Percentiles rank a stretch among this genome's conserved stretches.
Evolutionary conservation across 768 basidiomycete genomes (phyloP).

Genomic region (Kwoniella shandongensis): DNA sequence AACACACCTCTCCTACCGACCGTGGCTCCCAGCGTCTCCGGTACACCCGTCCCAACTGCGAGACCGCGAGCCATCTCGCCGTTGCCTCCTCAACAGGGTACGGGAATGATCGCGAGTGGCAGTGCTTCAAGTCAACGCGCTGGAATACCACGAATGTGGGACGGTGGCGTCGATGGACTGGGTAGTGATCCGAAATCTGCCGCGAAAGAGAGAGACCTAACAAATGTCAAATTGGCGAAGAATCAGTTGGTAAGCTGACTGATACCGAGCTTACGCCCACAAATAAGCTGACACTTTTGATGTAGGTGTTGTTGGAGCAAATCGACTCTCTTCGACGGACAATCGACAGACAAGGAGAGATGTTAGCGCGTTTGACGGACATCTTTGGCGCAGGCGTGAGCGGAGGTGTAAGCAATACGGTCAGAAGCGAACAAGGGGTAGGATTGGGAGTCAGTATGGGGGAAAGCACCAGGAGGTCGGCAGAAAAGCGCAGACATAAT

Average conservation of each 20-base stretch:
- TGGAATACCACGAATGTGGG: conserved; percentile 30
- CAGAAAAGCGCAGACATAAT: conserved; percentile 1
- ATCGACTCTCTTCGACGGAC: conserved; percentile 47
- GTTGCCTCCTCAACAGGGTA: conserved; percentile 2
- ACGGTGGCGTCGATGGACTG: conserved; percentile 20
- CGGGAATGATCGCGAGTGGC: conserved; percentile 13
- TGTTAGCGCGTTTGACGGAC: conserved; percentile 25
- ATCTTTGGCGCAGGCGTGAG: conserved; percentile 2
- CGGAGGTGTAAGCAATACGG: no score
- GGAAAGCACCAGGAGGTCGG: conserved; percentile 1
- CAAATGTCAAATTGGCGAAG: conserved; percentile 48
- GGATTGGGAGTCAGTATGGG: background rate
- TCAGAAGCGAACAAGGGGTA: no score
- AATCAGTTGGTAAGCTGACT: conserved; percentile 45
- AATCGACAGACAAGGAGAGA: conserved; percentile 49
- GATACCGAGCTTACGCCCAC: background rate
- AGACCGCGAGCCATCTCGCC: conserved; percentile 14
- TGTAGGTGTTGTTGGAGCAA: conserved; percentile 42
- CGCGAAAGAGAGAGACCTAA: conserved; percentile 37
- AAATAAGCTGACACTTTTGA: background rate
- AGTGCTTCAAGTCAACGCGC: conserved; percentile 11
- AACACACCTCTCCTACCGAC: conserved; percentile 19
- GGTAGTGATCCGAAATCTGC: conserved; percentile 2
- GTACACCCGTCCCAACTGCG: conserved; percentile 2
- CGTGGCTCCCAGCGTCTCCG: conserved; percentile 6